Evolutionary conservation across 75 land plant genomes (phyloP), one percentile per base, ranked within the genome.

Genomic region (Picea glauca): DNA sequence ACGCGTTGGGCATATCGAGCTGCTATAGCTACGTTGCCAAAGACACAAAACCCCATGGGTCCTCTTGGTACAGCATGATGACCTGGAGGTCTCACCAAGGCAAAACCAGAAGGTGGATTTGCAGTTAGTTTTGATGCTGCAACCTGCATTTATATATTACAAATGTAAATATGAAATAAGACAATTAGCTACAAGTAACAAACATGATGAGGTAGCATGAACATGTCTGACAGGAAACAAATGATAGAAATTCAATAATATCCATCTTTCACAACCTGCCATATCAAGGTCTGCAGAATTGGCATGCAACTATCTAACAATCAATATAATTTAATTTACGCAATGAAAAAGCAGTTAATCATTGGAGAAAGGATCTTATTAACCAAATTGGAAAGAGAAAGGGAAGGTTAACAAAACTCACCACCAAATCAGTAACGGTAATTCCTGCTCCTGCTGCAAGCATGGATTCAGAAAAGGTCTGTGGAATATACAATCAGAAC

Each of bases 1-100:
- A 78, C 87, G 59, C 81, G 89, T 80, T 96, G 99, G 32, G 93
- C 98, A 92, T 96, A 78, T 70, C 98, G 92, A 76, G 99, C 99
- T 76, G 98, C 99, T 43, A 96, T 84, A 38, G 99, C 98, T 35
- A 96, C 79, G 87, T 96, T 96, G 70, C 99, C 99, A 81, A 96
- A 94, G 74, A 96, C 91, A 85, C 99, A 96, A 68, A 96, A 96
- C 4, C 99, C 99, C 99, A 96, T 96, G 11, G 99, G 98, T 20
- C 98, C 95, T 58, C 85, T 80, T 32, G 93, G 98, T 76, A 96
- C 81, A 60, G 99, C 99, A 91, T 96, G 99, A 84, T 96, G 99
- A 58, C 99, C 99, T 46, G 99, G 99, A 76, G 99, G 99, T 76
- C 99, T 90, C 65, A 96, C 80, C 77, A 96, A 83, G 35, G 99